Base-by-base conservation (phyloP, 148 eudicot genomes). In the Persicaria tinctoria region DNA sequence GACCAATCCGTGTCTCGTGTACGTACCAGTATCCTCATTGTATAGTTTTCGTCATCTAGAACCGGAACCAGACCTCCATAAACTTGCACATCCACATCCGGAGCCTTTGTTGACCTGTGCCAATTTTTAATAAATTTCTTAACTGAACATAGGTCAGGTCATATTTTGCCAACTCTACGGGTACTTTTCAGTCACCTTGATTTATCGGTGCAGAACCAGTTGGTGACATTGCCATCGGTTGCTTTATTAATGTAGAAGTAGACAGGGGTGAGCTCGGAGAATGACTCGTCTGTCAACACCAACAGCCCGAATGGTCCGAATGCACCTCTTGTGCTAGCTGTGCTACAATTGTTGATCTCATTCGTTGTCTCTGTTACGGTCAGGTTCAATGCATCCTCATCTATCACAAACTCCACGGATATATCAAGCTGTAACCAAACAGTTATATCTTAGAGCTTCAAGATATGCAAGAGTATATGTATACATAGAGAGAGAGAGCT, bases 301-400 rank as follows among this genome's bases (percentile, higher is more conserved):
- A 90, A 59, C 69, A 95, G 77, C 1, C 99, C 99, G 38, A 95
- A 95, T 0, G 97, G 99, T 45, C 99, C 99, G 49, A 90, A 76
- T 16, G 80, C 84, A 14, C 90, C 93, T 54, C 93, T 84, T 0
- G 72, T 70, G 32, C 82, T 80, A 9, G 99, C 83, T 55, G 85
- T 86, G 44, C 84, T 81, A 85, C 99, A 95, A 27, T 84, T 84
- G 78, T 84, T 86, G 13, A 82, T 74, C 71, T 81, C 91, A 12
- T 79, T 76, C 5, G 17, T 44, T 5, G 48, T 41, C 41, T 32
- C 41, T 32, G 41, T 32, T 32, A 32, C 0, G 0, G 76, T 76
- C 8, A 84, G 49, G 76, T 86, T 84, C 20, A 87, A 8, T 64
- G 92, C 83, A 48, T 71, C 72, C 48, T 18, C 18, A 53, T 95